Base-by-base conservation (phyloP, 2,329 filamentous ascomycete genomes). In the Cercospora berteroae region DNA sequence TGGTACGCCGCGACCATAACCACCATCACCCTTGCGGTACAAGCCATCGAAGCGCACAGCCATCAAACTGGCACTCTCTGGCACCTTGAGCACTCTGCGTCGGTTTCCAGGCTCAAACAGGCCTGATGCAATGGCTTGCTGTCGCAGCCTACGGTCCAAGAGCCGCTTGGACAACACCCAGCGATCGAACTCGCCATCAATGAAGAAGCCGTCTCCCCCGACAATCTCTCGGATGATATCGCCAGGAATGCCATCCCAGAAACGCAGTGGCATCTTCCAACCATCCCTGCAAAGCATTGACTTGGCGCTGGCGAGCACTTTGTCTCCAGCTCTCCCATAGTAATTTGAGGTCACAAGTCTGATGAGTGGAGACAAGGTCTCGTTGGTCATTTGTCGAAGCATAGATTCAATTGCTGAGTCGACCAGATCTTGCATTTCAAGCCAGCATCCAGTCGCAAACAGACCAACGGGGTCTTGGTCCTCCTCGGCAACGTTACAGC, bases 141-240 rank as follows among this genome's bases (percentile, higher is more conserved):
- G 76, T 60, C 79, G 80, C 42, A 87, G 77, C 63, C 83, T 79
- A 25, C 84, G 81, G 70, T 87, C 83, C 12, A 87, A 77, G 10
- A 88, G 78, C 13, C 83, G 81, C 72, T 85, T 84, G 4, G 84
- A 80, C 16, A 87, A 80, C 9, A 84, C 81, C 83, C 85, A 88
- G 63, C 86, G 77, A 65, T 86, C 83, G 83, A 85, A 87, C 74
- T 88, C 86, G 36, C 83, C 83, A 39, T 84, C 81, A 23, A 87
- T 81, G 71, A 84, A 88, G 75, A 87, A 87, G 31, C 85, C 85
- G 73, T 88, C 86, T 9, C 84, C 85, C 8, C 84, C 85, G 33
- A 87, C 82, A 16, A 87, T 84, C 69, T 87, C 85, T n/a, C 85
- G 81, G 52, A 86, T 80, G 63, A 87, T 82, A 68, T 87, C 85